Percentiles rank a stretch among this genome's conserved stretches.
These are phyloP conservation scores for Ochetophila trinervis DNA, from an alignment of 306 rosid species.

Conservation along the genomic window DNA sequence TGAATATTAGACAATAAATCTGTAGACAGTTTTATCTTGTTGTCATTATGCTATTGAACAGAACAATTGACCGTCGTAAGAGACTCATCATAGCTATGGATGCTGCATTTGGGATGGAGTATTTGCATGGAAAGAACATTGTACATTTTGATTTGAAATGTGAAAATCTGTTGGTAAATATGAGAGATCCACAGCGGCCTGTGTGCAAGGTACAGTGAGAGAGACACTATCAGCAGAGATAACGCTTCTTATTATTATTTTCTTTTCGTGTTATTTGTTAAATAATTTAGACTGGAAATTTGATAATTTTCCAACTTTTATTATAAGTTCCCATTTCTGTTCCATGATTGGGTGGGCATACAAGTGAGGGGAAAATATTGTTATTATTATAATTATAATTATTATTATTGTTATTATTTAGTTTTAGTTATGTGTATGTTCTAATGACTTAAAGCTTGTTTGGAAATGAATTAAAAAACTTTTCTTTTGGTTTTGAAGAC, in stretches of 20 bases:
- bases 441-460: too few species aligned
- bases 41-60: constrained; percentile 36
- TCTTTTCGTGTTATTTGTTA: neutral
- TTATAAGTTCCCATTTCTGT: too few species aligned
- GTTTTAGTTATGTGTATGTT: too few species aligned
- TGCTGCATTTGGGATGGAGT: constrained; percentile 99
- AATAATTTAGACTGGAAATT: neutral
- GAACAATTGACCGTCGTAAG: constrained; percentile 98
- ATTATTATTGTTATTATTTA: too few species aligned
- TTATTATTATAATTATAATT: too few species aligned
- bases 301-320: too few species aligned
- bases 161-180: constrained; percentile 90
- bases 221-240: neutral
- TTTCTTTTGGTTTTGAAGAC: too few species aligned
- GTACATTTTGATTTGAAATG: constrained; percentile 99
- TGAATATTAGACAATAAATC: constrained; percentile 3
- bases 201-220: constrained; percentile 75
- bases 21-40: constrained; percentile 5
- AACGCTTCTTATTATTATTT: neutral
- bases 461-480: too few species aligned
- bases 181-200: constrained; percentile 99
- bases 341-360: too few species aligned
- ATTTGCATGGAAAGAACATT: constrained; percentile 89
- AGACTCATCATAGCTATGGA: constrained; percentile 98
- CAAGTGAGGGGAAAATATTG: too few species aligned